Evolutionary conservation across 768 basidiomycete genomes (phyloP), one percentile per base, ranked within the genome.

Genomic region (Boletellus ananas): DNA sequence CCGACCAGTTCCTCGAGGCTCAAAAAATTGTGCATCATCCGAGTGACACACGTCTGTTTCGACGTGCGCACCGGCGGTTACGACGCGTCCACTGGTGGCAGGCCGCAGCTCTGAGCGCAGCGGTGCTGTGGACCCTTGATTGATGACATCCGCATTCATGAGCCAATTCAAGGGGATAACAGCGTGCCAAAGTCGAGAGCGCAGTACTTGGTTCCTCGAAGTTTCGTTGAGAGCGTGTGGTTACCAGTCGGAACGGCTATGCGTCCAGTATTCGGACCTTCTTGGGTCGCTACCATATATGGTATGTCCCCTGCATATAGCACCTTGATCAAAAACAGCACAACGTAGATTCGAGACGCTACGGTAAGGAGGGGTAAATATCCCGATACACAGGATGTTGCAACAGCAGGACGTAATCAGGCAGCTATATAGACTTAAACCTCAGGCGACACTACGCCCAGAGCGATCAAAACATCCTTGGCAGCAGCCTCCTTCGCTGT

Each of bases 401-500:
- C 7, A 34, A 43, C 3, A 31, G 20, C 31, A 47, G 6, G n/a
- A 25, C 14, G 35, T 16, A 17, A 23, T 3, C n/a, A 45, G 3
- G 14, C 16, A 10, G 25, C 25, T 27, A 10, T 7, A 8, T 17
- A 10, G 7, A 14, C 4, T 35, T 6, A 21, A 35, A 4, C 14
- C 13, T 49, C 46, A 43, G 29, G 41, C 20, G 11, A 23, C 6
- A 49, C 31, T 20, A 43, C 23, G 1, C 29, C 33, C 44, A 55
- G 37, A 36, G 60, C 55, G 9, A 47, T 49, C 50, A 64, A 41
- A 18, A 63, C 62, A 4, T 7, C 29, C 35, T 41, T 16, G 29
- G 62, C 58, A 9, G 62, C 62, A n/a, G 36, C 49, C 21, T 65
- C 62, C 58, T 43, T 64, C 17, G 62, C 62, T 36, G 48, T 51